Percentiles rank a stretch among this genome's conserved stretches.
Conservation (phyloP, 2,329 filamentous ascomycete genomes). For the Emmonsiellopsis sp. region DNA sequence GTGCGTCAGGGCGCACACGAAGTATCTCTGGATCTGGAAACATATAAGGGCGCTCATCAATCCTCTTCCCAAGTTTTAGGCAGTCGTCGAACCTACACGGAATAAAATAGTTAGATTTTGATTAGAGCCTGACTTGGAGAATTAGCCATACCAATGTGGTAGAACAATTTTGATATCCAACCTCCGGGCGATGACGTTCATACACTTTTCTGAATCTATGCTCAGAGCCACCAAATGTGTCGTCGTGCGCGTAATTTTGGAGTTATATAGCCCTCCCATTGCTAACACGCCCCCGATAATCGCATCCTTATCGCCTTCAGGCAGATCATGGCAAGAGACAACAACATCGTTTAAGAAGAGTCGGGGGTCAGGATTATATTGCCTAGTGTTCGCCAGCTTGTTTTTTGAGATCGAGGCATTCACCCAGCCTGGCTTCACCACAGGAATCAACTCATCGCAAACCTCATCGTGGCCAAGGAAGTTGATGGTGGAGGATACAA, state of each 20-base stretch:
- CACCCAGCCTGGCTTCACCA: slow-evolving; percentile 78
- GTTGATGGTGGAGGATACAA: slow-evolving; percentile 71
- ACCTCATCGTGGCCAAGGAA: slow-evolving; percentile 78
- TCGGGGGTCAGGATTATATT: slow-evolving; percentile 81
- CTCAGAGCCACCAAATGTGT: slow-evolving; percentile 85
- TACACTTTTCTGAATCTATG: slow-evolving; percentile 63
- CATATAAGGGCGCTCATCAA: slow-evolving; percentile 77
- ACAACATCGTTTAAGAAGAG: slow-evolving; percentile 83
- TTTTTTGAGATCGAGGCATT: slow-evolving; percentile 57
- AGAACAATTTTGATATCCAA: slow-evolving; percentile 74
- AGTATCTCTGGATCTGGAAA: slow-evolving; percentile 81
- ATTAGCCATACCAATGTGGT: slow-evolving; percentile 65
- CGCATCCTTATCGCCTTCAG: slow-evolving; percentile 77
- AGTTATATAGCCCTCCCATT: slow-evolving; percentile 73
- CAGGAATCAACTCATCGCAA: slow-evolving; percentile 68
- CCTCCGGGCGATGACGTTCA: slow-evolving; percentile 29
- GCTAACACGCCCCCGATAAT: slow-evolving; percentile 85
- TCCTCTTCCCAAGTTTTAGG: slow-evolving; percentile 81
- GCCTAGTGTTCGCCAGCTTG: slow-evolving; percentile 67
- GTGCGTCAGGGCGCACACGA: slow-evolving; percentile 47
- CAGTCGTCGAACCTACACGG: slow-evolving; percentile 85
- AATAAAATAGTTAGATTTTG: slow-evolving; percentile 10
- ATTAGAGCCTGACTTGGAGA: slow-evolving; percentile 11
- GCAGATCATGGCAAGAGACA: slow-evolving; percentile 75
- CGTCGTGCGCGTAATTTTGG: slow-evolving; percentile 60